Conservation (phyloP, 108 stramenopile species). For the Poteriospumella lacustris region DNA sequence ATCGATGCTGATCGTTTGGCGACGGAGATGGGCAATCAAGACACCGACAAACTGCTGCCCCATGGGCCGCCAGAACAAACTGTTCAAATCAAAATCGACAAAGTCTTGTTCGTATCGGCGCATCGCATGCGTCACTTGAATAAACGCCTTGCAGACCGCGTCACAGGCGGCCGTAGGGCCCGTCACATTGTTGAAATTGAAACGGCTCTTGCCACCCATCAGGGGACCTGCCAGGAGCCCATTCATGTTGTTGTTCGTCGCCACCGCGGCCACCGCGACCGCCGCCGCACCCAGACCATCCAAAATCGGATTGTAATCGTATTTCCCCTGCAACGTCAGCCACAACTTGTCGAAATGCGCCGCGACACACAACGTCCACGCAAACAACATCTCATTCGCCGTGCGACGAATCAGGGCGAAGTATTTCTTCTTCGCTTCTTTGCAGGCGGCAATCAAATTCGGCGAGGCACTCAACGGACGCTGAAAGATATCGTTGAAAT, state of each 20-base stretch:
- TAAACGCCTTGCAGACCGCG: neutral
- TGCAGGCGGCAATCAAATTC: neutral
- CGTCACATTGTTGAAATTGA: neutral
- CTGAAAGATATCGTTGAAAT: neutral
- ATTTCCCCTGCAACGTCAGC: neutral
- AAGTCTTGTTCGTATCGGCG: neutral
- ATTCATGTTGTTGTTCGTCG: neutral
- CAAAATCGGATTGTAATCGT: neutral
- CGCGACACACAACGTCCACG: neutral
- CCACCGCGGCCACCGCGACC: too few relatives aligned
- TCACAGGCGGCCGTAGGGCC: neutral
- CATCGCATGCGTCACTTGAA: neutral
- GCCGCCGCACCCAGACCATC: too few relatives aligned
- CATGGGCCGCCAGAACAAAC: conserved; percentile 19
- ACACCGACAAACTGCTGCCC: neutral
- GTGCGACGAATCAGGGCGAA: neutral
- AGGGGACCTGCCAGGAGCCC: too few relatives aligned
- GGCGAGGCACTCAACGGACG: neutral
- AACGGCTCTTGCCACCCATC: too few relatives aligned
- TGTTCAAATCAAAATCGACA: neutral
- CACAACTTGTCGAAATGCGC: neutral
- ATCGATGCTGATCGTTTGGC: neutral
- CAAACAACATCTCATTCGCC: neutral
- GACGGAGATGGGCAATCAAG: neutral
- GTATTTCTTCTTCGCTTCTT: neutral